Evolutionary conservation across 805 yeast genomes (phyloP), one percentile per base, ranked within the genome.

Genomic region (Groenewaldozyma tartarivorans): DNA sequence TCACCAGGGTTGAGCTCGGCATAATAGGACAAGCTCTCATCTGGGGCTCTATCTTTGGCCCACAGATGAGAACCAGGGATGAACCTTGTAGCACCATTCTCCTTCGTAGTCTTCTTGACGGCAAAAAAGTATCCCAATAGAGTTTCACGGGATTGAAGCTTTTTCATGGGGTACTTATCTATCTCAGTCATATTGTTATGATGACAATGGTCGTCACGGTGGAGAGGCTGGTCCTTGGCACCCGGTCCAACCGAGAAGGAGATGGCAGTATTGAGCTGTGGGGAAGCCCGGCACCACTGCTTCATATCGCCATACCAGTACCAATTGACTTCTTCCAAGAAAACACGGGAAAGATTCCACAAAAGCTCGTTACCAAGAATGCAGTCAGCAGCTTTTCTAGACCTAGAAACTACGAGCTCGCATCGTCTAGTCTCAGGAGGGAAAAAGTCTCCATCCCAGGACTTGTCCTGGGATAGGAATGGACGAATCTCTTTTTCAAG

Each of bases 1-100:
- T 57, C 61, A 20, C 62, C 62, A 13, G 46, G 45, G 13, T 55
- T 47, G 26, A 57, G 29, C 41, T 52, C 58, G 2, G 55, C 58
- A 18, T 53, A 49, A 13, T 42, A 35, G 3, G 43, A 38, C 30
- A 49, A 47, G n/a, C 52, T 54, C 22, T 55, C 51, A 19, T 41
- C 37, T n/a, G 61, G 60, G 5, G 47, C 40, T 41, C 52, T 47
- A 20, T 44, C 50, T 38, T 48, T 49, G 20, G 51, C 60, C 62
- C 61, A 57, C 15, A 55, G 43, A 39, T 58, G 62, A 11, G 60
- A 55, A 2, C 61, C 60, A 11, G 61, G 60, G 40, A 58, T 53
- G 13, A 55, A 43, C 32, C 60, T 44, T 2, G 62, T 58, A n/a
- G 60, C 62, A 13, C 62, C 62, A 39, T 58, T 58, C 20, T 33